Evolutionary conservation across 139 green algal genomes (phyloP).

Genomic region (Auxenochlorella pyrenoidosa): DNA sequence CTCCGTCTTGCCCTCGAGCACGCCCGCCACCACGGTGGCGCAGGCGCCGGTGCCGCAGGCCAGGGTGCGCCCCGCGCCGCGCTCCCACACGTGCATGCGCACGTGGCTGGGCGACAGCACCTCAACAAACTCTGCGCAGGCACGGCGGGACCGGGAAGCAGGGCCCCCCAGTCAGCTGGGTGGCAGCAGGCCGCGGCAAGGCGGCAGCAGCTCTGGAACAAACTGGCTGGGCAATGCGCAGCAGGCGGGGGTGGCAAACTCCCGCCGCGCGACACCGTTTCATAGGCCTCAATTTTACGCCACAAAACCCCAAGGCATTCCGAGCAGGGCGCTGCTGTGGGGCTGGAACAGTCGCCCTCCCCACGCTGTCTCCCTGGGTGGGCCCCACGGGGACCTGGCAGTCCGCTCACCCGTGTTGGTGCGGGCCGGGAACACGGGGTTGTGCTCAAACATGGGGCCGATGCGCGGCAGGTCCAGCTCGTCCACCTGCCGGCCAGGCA

Average conservation of each 20-base stretch:
- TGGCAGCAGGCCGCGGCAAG: no score
- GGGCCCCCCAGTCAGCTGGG: no score
- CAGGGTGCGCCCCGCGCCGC: slow-evolving; percentile 94
- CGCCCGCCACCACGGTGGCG: slow-evolving; percentile 95
- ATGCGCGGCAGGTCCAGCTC: slow-evolving; percentile 75
- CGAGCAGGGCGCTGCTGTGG: no score
- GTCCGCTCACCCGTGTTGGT: slow-evolving; percentile 87
- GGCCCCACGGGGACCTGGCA: no score
- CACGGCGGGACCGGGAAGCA: not conserved
- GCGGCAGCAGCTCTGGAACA: no score
- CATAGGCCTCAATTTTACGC: no score
- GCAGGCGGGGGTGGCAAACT: no score
- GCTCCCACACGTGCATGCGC: slow-evolving; percentile 97
- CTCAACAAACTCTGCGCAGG: slow-evolving; percentile 46
- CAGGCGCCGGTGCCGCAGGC: slow-evolving; percentile 98
- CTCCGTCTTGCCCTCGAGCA: slow-evolving; percentile 92
- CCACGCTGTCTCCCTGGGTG: no score
- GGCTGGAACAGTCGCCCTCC: no score
- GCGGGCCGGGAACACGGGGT: slow-evolving; percentile 90
- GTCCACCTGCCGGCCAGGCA: slow-evolving; percentile 67
- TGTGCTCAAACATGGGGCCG: slow-evolving; percentile 92
- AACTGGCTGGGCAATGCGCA: no score
- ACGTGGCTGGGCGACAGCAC: slow-evolving; percentile 81
- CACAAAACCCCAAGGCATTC: no score
- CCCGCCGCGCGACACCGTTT: no score